Conservation (phyloP, 768 basidiomycete genomes). For the Calocera cornea region DNA sequence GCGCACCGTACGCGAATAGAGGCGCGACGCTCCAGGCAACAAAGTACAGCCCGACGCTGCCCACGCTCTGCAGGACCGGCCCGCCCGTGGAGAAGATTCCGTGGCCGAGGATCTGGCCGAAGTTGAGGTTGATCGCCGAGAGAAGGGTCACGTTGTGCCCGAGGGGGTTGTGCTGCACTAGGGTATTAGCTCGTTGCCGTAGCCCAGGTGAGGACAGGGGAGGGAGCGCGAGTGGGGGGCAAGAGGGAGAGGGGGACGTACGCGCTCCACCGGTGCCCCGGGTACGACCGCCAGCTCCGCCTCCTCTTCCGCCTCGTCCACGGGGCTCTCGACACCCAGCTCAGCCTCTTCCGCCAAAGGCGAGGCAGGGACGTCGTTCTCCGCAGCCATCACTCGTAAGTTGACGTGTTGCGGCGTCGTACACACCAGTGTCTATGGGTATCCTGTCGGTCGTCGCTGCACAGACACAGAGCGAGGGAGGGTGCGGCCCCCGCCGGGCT, state of each 20-base stretch:
- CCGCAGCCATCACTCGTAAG: no score
- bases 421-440: no score
- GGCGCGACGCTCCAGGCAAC: slow-evolving; percentile 11
- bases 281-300: not conserved
- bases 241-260: not conserved
- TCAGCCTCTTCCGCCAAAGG: no score
- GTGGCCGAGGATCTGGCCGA: slow-evolving; percentile 7
- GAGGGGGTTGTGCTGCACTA: slow-evolving; percentile 12
- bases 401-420: no score
- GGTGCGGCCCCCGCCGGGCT: no score
- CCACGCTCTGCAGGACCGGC: slow-evolving; percentile 5
- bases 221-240: no score
- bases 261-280: not conserved
- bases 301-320: not conserved
- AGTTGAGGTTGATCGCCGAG: slow-evolving; percentile 16
- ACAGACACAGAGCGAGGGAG: no score
- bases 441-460: no score
- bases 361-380: no score
- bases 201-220: no score
- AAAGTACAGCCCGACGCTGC: slow-evolving; percentile 10
- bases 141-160: slow-evolving; percentile 17
- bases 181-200: not conserved
- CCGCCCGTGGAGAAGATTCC: slow-evolving; percentile 12
- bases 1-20: slow-evolving; percentile 5
- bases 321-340: slow-evolving; percentile 23